Base-by-base conservation (phyloP, 495 filamentous ascomycete genomes). In the Aspergillus saccharolyticus region DNA sequence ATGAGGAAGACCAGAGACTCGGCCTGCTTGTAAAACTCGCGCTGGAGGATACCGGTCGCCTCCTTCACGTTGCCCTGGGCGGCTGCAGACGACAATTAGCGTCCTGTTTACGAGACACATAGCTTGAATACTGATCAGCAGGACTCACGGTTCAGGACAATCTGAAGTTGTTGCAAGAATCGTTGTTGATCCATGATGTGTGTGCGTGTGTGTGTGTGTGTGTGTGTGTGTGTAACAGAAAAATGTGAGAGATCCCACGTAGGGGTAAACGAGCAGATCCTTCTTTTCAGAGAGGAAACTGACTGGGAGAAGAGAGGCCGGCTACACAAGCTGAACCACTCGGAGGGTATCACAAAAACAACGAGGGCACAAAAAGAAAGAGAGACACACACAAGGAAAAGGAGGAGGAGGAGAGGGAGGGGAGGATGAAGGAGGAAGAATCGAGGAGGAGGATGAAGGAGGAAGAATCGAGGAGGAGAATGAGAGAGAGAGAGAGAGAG, bases 11-110 rank as follows among this genome's bases (percentile, higher is more conserved):
- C 78, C 8, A 98, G 84, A 4, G 90, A 88, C 57, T 89, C 81
- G 5, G 93, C 90, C 55, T 92, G 83, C 56, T 84, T 84, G 74
- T 94, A 97, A 79, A 88, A 97, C 65, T 89, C 89, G 67, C 93
- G 90, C 72, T 92, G 91, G 49, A 98, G 82, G 59, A 87, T 83
- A 12, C 85, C 83, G n/a, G 94, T 98, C 33, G 91, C 91, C 53
- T 87, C 83, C 79, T 96, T 96, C 66, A 98, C 85, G 62, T 75
- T 72, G 50, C 66, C 68, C 70, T 80, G 69, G 64, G 74, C 64
- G 56, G 72, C 73, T 73, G 57, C 20, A 66, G 12, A 46, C 12
- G 56, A 43, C 6, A 7, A 47, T 59, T 16, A 58, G 42, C 12
- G 42, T 49, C 1, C 22, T 28, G 22, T 39, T n/a, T 19, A 16